These are phyloP conservation scores for Micromonas commoda DNA, from an alignment of 139 green algal species.

Conservation along the genomic window DNA sequence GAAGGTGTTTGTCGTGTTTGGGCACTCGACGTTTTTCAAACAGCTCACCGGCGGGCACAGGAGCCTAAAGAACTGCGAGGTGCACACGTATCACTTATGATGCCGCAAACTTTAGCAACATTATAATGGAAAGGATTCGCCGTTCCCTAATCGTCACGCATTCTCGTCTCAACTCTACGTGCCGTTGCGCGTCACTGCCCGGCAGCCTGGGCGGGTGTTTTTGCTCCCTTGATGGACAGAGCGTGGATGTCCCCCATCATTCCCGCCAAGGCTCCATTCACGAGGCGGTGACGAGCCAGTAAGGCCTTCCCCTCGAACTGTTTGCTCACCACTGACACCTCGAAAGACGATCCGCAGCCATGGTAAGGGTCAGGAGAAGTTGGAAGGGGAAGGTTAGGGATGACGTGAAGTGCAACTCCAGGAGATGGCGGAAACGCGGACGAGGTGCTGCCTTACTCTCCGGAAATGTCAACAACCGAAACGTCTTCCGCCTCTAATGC, in stretches of 20 bases:
- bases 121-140: neutral
- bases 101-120: constrained; percentile 17
- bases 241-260: constrained; percentile 68
- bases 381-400: neutral
- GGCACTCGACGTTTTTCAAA: constrained; percentile 59
- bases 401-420: too few relatives aligned
- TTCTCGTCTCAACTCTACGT: constrained; percentile 1
- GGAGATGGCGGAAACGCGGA: neutral
- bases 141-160: neutral
- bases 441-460: neutral
- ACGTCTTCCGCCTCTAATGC: neutral
- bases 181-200: neutral
- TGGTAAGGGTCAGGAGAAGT: neutral
- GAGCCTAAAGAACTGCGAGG: constrained; percentile 57
- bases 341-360: constrained; percentile 64
- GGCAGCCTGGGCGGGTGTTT: constrained; percentile 25
- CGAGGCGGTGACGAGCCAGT: constrained; percentile 58
- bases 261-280: constrained; percentile 56
- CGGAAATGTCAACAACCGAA: neutral
- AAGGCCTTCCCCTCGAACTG: constrained; percentile 64
- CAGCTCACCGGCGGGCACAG: constrained; percentile 39
- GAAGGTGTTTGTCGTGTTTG: constrained; percentile 56
- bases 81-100: constrained; percentile 38
- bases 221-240: constrained; percentile 54
- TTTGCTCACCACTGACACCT: constrained; percentile 56